Evolutionary conservation across 805 yeast genomes (phyloP), one percentile per base, ranked within the genome.

Genomic region (Teunomyces lycoperdinae): DNA sequence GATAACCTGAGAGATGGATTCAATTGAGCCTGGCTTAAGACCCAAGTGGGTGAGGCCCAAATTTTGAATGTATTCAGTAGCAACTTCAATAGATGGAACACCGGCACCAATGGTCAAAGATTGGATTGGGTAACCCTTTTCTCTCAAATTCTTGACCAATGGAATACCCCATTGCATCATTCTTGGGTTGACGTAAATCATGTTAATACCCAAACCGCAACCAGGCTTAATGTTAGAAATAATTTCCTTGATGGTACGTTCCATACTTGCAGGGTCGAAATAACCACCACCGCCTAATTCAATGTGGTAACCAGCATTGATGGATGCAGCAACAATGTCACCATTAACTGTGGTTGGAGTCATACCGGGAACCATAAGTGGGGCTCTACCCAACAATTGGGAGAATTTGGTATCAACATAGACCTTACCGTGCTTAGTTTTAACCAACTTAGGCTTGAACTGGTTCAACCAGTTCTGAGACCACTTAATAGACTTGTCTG

Each of bases 211-310:
- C 64, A 94, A 81, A 61, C 97, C 96, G 46, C 85, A 81, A 64
- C 98, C 98, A 55, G 96, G 94, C 51, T 77, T 75, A 46, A 88
- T 80, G 34, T 66, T 58, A 45, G 73, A 68, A 52, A 87, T 86
- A 58, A 94, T 87, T 58, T 82, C 71, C 60, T 85, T 80, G 58
- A 94, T 76, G 36, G 97, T 97, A 26, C 64, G 66, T 46, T 85
- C 81, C 84, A 94, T 83, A 61, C 76, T 76, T 8, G 65, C 67
- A 53, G 95, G 85, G 50, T 76, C 68, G 71, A 92, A 94, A 73
- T 94, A 94, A 63, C 98, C 99, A 79, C 99, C 99, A 70, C 99
- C 99, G 43, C 96, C 99, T 62, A 94, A 79, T 76, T 94, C 99
- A 62, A 92, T 89, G 66, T 89, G 96, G 75, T 91, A 94, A 53